Conservation (phyloP, 2,329 filamentous ascomycete species). For the Ascosphaera pollenicola region DNA sequence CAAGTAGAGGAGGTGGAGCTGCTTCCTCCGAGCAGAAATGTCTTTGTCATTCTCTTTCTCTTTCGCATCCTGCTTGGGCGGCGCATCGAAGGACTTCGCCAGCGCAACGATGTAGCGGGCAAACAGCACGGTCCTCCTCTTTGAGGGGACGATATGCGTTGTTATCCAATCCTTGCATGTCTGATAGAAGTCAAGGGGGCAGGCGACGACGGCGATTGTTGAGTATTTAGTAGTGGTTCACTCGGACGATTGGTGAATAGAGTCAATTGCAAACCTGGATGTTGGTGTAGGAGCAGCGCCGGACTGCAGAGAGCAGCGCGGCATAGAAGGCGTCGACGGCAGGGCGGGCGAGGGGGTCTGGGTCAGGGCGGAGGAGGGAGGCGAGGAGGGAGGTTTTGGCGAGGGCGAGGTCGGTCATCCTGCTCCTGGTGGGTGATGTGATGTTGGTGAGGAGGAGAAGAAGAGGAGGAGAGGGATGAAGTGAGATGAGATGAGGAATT, state of each 20-base stretch:
- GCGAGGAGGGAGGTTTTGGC: constrained; percentile 60
- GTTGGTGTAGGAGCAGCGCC: constrained; percentile 55
- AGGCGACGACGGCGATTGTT: constrained; percentile 14
- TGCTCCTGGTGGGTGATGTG: too few species aligned
- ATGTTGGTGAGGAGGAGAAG: not conserved
- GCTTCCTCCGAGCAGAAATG: constrained; percentile 41
- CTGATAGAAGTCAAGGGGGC: constrained; percentile 25
- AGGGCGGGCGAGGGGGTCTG: constrained; percentile 43
- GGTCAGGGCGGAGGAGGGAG: constrained; percentile 51
- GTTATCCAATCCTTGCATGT: constrained; percentile 76
- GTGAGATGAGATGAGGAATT: not conserved
- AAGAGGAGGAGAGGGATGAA: not conserved
- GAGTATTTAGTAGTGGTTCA: too few species aligned
- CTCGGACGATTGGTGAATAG: too few species aligned
- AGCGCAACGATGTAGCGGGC: constrained; percentile 56
- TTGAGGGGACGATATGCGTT: constrained; percentile 45
- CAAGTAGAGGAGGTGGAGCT: constrained; percentile 56
- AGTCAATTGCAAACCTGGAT: constrained; percentile 79
- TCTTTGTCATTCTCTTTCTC: constrained; percentile 3
- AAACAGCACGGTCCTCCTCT: constrained; percentile 41
- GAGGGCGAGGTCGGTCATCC: constrained; percentile 42
- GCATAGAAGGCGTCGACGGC: constrained; percentile 48
- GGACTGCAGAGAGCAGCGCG: constrained; percentile 40
- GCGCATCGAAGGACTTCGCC: constrained; percentile 31
- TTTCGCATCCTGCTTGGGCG: constrained; percentile 6